phyloP scores from a whole-genome alignment of 495 filamentous ascomycete genomes.

The Penicillium cataractarum region DNA sequence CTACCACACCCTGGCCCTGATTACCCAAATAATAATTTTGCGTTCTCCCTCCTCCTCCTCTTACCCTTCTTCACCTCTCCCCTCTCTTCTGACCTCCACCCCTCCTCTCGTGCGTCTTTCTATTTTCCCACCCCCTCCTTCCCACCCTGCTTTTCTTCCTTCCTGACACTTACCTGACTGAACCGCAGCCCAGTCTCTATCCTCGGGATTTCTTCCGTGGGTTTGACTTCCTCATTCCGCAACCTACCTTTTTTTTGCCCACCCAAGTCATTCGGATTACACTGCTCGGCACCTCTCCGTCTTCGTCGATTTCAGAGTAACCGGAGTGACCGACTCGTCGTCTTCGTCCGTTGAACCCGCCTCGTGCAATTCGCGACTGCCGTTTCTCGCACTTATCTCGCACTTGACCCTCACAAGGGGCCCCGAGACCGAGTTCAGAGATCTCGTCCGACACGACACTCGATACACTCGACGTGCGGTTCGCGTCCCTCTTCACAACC shows the following conservation, averaged over 20 bases:
- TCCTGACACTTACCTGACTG: not conserved
- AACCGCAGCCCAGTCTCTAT: not conserved
- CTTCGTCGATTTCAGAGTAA: constrained; percentile 5
- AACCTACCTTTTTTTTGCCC: constrained; percentile 15
- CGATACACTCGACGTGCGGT: not conserved
- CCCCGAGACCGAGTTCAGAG: constrained; percentile 9
- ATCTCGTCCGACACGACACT: not conserved
- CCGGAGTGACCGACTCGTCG: constrained; percentile 11
- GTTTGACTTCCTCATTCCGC: not conserved
- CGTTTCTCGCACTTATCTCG: not conserved
- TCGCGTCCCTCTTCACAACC: constrained; percentile 15
- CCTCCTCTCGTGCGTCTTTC: constrained; percentile 19
- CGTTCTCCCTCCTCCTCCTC: constrained; percentile 30
- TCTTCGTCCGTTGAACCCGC: constrained; percentile 3
- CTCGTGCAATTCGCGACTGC: constrained; percentile 6
- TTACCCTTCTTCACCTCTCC: constrained; percentile 27
- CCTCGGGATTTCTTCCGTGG: constrained; percentile 9
- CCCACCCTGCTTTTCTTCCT: constrained; percentile 13
- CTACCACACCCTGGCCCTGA: constrained; percentile 29
- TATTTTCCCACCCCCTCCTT: constrained; percentile 8
- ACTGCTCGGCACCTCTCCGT: constrained; percentile 15
- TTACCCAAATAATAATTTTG: constrained; percentile 34
- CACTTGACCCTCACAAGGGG: constrained; percentile 3
- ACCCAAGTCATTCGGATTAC: constrained; percentile 20
- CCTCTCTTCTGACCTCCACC: constrained; percentile 28